Evolutionary conservation across 345 rosid genomes (phyloP).

Genomic region (Ceriops tagal): DNA sequence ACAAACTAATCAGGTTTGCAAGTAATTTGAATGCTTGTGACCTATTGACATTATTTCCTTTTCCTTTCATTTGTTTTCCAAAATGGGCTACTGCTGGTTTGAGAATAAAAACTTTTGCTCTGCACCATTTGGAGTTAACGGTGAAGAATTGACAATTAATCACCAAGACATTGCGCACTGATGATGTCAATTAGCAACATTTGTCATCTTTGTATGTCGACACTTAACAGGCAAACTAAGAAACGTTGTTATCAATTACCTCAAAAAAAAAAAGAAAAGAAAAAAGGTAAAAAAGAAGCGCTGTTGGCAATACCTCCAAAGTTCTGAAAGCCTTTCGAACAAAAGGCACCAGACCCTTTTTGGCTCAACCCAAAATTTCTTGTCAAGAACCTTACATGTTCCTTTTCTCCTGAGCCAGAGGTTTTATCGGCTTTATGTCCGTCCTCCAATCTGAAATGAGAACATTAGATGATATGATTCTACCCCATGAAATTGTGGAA

Average conservation of each 20-base stretch:
- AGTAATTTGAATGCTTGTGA: slow-evolving; percentile 3
- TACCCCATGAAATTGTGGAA: neutral
- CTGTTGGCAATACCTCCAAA: neutral
- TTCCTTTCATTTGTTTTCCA: neutral
- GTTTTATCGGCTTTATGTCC: neutral
- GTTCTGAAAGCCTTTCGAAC: slow-evolving; percentile 16
- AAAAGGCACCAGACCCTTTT: slow-evolving; percentile 4
- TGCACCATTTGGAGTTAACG: neutral
- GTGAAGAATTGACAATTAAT: slow-evolving; percentile 10
- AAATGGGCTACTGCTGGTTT: neutral
- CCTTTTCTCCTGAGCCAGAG: neutral
- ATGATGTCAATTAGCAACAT: slow-evolving; percentile 3
- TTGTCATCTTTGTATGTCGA: neutral
- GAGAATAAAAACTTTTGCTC: too few species aligned
- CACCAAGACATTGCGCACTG: neutral
- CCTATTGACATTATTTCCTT: neutral
- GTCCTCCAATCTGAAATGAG: neutral
- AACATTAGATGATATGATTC: neutral
- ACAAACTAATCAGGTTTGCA: slow-evolving; percentile 4
- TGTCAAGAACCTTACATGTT: neutral
- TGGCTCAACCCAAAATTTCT: neutral
- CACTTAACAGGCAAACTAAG: neutral
- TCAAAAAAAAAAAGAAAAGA: neutral
- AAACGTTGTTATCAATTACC: slow-evolving; percentile 8
- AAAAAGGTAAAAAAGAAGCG: neutral